Evolutionary conservation across 495 filamentous ascomycete species (phyloP).

Genomic region (Immersiella caudata): DNA sequence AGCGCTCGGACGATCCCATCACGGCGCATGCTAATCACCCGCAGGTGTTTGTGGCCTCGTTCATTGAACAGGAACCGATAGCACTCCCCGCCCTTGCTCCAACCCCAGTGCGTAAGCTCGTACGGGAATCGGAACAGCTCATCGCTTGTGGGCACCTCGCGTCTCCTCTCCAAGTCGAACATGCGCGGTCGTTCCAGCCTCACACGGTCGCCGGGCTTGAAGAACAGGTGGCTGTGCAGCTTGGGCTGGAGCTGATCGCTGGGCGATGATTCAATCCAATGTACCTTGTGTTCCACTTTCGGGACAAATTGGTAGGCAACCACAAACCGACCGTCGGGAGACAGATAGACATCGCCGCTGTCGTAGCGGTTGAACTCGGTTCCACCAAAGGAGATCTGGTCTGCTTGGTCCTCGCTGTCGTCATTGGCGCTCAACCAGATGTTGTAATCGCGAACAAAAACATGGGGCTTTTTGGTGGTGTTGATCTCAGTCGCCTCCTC

Average conservation of each 20-base stretch:
- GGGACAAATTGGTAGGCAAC: slow-evolving; percentile 25
- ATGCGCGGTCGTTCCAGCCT: slow-evolving; percentile 26
- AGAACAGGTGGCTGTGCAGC: slow-evolving; percentile 19
- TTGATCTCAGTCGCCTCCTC: too few relatives aligned
- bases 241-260: slow-evolving; percentile 23
- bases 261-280: slow-evolving; percentile 24
- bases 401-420: background rate
- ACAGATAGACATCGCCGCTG: background rate
- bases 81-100: slow-evolving; percentile 23
- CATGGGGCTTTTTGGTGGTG: background rate
- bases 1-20: slow-evolving; percentile 23
- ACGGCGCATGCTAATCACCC: slow-evolving; percentile 23
- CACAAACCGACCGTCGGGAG: slow-evolving; percentile 10
- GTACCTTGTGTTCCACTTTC: slow-evolving; percentile 20
- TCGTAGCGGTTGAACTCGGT: background rate
- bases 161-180: slow-evolving; percentile 24
- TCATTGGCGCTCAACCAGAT: background rate
- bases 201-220: slow-evolving; percentile 24
- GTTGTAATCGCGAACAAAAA: slow-evolving; percentile 13
- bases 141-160: slow-evolving; percentile 25
- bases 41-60: slow-evolving; percentile 24
- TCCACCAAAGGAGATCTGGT: slow-evolving; percentile 1
- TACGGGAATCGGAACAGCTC: slow-evolving; percentile 24
- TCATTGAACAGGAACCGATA: slow-evolving; percentile 31
- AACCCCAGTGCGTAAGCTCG: slow-evolving; percentile 21